phyloP scores from a whole-genome alignment of 108 stramenopile genomes.

The Nitzschia sp. region DNA sequence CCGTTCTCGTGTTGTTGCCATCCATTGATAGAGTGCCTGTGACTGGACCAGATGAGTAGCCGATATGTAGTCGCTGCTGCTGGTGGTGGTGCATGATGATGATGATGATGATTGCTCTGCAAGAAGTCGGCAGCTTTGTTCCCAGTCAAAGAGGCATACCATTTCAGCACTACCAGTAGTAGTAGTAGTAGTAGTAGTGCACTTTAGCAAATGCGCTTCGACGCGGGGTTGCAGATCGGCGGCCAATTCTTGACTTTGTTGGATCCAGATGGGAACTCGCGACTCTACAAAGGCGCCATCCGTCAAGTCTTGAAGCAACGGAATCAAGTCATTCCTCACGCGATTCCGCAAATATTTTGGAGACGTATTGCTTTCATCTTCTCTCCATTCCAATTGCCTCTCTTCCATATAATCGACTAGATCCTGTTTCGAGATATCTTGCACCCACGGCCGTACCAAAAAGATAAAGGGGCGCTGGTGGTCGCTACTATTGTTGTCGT shows the following conservation, averaged over 20 bases:
- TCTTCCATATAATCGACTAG: slow-evolving; percentile 51
- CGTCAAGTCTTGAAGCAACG: slow-evolving; percentile 67
- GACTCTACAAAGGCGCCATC: slow-evolving; percentile 44
- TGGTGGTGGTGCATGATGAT: no score
- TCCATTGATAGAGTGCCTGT: slow-evolving; percentile 69
- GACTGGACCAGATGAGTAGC: slow-evolving; percentile 45
- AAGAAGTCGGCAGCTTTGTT: neutral
- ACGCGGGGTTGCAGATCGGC: slow-evolving; percentile 45
- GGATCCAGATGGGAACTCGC: slow-evolving; percentile 51
- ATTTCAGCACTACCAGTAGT: neutral
- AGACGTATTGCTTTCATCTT: slow-evolving; percentile 73
- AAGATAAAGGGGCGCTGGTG: slow-evolving; percentile 24
- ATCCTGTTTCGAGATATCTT: slow-evolving; percentile 47
- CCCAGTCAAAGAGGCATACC: slow-evolving; percentile 8
- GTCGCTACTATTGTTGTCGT: no score
- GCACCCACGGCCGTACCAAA: slow-evolving; percentile 73
- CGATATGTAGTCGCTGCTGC: neutral
- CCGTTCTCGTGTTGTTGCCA: neutral
- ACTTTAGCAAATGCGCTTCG: neutral
- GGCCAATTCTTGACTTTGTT: slow-evolving; percentile 66
- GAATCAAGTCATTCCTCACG: slow-evolving; percentile 85
- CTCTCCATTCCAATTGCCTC: slow-evolving; percentile 59
- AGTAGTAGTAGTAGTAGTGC: neutral
- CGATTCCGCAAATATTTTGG: slow-evolving; percentile 82
- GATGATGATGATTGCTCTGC: no score